These are phyloP conservation scores for Acer campestre DNA, from an alignment of 345 rosid species.

Conservation along the genomic window DNA sequence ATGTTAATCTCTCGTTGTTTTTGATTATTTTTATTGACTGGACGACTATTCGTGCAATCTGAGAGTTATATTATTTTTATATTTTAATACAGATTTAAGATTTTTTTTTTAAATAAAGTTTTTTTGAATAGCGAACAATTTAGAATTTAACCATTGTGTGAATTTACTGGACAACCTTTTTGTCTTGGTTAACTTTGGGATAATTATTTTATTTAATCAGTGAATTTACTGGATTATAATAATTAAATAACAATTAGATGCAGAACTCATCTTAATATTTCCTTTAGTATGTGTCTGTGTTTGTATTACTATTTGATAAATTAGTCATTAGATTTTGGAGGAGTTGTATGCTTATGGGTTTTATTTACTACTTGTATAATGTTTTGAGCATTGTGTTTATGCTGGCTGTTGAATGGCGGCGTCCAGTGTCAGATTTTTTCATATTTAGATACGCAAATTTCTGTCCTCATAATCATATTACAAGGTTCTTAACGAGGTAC, in stretches of 20 bases:
- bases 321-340: background rate
- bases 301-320: background rate
- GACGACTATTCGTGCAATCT: background rate
- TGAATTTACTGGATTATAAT: background rate
- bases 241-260: no score
- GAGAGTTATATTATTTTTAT: background rate
- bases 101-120: background rate
- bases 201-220: background rate
- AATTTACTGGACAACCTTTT: background rate
- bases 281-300: background rate
- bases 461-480: background rate
- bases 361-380: background rate
- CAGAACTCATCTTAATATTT: background rate
- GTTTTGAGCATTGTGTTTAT: background rate
- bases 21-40: background rate
- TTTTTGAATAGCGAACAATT: background rate
- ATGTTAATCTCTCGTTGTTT: background rate
- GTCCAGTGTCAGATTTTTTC: background rate
- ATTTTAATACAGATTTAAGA: background rate
- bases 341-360: background rate
- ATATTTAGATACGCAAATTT: background rate
- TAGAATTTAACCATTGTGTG: background rate
- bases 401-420: background rate
- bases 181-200: background rate
- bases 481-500: background rate